Conservation (phyloP, 345 rosid genomes). For the Leavenworthia alabamica region DNA sequence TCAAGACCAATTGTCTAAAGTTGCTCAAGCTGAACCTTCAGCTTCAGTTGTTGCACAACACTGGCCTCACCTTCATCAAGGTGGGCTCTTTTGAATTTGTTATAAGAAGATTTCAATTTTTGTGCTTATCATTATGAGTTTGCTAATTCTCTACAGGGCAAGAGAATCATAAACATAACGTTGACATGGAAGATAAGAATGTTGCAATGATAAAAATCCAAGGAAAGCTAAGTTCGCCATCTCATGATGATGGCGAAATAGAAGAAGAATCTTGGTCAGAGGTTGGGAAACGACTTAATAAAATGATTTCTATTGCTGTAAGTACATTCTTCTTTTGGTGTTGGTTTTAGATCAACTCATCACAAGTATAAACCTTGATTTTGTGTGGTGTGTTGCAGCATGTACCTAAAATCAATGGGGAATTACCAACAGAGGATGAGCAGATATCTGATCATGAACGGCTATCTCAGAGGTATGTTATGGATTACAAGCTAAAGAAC, state of each 20-base stretch:
- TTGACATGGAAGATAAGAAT: too few relatives aligned
- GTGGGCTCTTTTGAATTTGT: slow-evolving; percentile 20
- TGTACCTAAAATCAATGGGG: slow-evolving; percentile 37
- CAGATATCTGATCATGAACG: slow-evolving; percentile 34
- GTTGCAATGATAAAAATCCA: too few relatives aligned
- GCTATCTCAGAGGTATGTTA: slow-evolving; percentile 30
- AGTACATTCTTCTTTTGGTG: too few relatives aligned
- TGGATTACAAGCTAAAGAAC: background rate
- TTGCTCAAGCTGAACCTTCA: slow-evolving; percentile 50
- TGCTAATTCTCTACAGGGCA: too few relatives aligned
- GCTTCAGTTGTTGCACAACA: slow-evolving; percentile 61
- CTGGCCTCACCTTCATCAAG: slow-evolving; percentile 40
- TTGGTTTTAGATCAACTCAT: background rate
- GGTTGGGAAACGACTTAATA: too few relatives aligned
- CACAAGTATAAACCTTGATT: background rate
- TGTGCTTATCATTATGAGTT: background rate
- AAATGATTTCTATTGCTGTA: too few relatives aligned
- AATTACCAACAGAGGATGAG: slow-evolving; percentile 32
- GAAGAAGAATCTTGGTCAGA: too few relatives aligned
- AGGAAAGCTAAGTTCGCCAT: too few relatives aligned
- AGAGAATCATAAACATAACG: too few relatives aligned
- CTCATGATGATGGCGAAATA: too few relatives aligned
- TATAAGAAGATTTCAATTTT: background rate
- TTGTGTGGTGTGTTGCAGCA: slow-evolving; percentile 27
- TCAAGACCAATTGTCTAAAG: slow-evolving; percentile 68